Base-by-base conservation (phyloP, 345 rosid species). In the Erysimum cheiranthoides region DNA sequence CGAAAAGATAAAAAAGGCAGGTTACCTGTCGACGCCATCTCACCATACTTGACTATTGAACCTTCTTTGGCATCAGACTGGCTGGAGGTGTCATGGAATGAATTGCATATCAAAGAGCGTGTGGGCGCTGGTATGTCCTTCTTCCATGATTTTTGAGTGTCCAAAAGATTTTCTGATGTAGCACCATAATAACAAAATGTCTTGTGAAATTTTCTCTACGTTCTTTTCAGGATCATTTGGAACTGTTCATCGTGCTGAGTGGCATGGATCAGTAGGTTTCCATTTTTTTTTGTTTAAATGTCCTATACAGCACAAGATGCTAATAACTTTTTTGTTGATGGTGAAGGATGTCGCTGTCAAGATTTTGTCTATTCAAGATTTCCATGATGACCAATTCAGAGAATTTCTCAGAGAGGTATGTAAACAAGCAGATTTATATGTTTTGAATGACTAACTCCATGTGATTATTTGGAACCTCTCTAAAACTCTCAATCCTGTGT, bases 31-130 rank as follows among this genome's bases (percentile, higher is more conserved):
- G 72, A 73, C 25, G 30, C 89, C 70, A 70, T 84, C 47, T 89
- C 93, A 35, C 89, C 78, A 58, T 94, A 82, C 77, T 73, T 92
- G 84, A 82, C 59, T 79, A 87, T 94, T 59, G 96, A 94, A 60
- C 98, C 97, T 81, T 94, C 95, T 58, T 97, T 94, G 59, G 98
- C 96, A 78, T 86, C 93, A 83, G 98, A 94, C 73, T 94, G 98
- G 98, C 92, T 92, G 16, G 97, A 94, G 87, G 86, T 94, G 47
- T 74, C 93, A 56, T 90, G 98, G 98, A 90, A 88, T 61, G 98
- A 94, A 56, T 75, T 94, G 53, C 97, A 81, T 82, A 83, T 94
- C 61, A 94, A 92, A 85, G 97, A 94, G 85, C 95, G 90, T 18
- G 84, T 94, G 68, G 98, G 98, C 16, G 98, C 98, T 62, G 98